Evolutionary conservation across 2,329 filamentous ascomycete genomes (phyloP).

Genomic region (Clathrospora elynae): DNA sequence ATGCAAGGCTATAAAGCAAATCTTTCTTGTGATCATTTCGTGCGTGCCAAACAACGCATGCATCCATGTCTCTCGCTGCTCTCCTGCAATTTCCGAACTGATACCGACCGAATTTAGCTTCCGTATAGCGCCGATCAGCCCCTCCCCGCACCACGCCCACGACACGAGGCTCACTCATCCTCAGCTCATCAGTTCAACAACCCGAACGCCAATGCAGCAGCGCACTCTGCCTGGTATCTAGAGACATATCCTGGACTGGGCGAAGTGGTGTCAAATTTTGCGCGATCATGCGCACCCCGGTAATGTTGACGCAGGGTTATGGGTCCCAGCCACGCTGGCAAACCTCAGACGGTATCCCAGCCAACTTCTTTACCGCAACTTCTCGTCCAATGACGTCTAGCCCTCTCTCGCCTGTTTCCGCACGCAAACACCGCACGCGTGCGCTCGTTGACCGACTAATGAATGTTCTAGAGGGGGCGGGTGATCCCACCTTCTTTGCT

Average conservation of each 20-base stretch:
- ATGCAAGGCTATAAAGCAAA: no score
- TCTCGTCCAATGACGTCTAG: constrained; percentile 25
- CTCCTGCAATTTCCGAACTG: neutral
- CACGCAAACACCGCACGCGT: constrained; percentile 25
- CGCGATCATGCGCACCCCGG: constrained; percentile 7
- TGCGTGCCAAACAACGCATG: no score
- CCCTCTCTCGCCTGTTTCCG: constrained; percentile 19
- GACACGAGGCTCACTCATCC: constrained; percentile 17
- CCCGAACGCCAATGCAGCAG: constrained; percentile 8
- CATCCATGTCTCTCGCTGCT: no score
- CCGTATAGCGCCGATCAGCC: neutral
- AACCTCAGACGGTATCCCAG: constrained; percentile 17
- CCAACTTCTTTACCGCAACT: constrained; percentile 19
- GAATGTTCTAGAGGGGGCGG: constrained; percentile 21
- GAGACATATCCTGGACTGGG: constrained; percentile 8
- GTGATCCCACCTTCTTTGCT: constrained; percentile 25
- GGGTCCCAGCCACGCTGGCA: constrained; percentile 23
- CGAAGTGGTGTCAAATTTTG: constrained; percentile 5
- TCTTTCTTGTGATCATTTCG: no score
- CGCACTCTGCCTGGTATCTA: constrained; percentile 8
- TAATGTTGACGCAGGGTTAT: constrained; percentile 22
- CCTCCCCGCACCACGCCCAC: constrained; percentile 7
- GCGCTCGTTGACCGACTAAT: constrained; percentile 23
- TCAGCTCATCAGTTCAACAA: constrained; percentile 20
- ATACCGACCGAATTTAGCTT: neutral